Evolutionary conservation across 345 rosid species (phyloP), one percentile per base, ranked within the genome.

Genomic region (Dimocarpus longan): DNA sequence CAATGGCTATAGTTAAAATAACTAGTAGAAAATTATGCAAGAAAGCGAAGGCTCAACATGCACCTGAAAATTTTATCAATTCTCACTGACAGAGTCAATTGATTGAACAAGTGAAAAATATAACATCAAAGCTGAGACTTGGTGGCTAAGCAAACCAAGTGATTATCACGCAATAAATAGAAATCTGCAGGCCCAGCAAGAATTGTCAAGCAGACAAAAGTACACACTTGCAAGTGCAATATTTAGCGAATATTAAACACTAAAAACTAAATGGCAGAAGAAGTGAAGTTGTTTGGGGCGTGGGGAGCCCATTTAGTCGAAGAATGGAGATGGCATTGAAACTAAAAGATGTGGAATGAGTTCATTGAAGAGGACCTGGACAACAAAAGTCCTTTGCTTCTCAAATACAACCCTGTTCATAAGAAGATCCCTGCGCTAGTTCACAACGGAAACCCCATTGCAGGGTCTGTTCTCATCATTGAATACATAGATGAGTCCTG

Each of bases 401-500:
- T 87, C 54, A 66, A 85, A 16, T 78, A 56, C 78, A 88, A 90
- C 59, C 88, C 92, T 0, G 26, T 89, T 43, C 84, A 86, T 84
- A 89, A 86, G 84, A 86, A 86, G 81, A 18, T 89, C 73, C 91
- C 91, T 48, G 93, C 89, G 48, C 87, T 91, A 4, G 60, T 86
- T 77, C 92, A 91, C 76, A 65, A 79, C 0, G 89, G 84, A 21
- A 82, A 75, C 63, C 72, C 91, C 5, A 78, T 89, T 0, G 80
- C 82, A 0, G 92, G 89, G 76, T 91, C 94, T 10, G 78, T 66
- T 13, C 85, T 88, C 50, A 88, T 89, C 62, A 79, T 89, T 26
- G 88, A 91, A 77, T 91, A 89, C 81, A 88, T 89, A 24, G 90
- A 88, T 52, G 90, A 91, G 24, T 81, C 86, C 4, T 91, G 91